Evolutionary conservation across 306 rosid species (phyloP), one percentile per base, ranked within the genome.

Genomic region (Cotoneaster glaucophyllus): DNA sequence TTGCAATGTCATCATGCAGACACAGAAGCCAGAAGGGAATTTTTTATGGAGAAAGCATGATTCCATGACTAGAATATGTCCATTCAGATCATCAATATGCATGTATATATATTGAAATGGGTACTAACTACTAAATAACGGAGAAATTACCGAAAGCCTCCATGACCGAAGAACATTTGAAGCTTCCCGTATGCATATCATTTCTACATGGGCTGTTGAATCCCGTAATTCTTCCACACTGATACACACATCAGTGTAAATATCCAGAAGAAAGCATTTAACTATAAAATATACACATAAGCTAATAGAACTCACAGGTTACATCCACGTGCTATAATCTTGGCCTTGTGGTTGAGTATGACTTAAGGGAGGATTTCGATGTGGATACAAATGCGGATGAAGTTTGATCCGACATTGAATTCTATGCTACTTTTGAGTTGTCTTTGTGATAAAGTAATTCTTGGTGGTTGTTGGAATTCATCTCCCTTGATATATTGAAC

Each of bases 161-260:
- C 99, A 96, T 63, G 96, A 54, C 67, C 78, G 88, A 61, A 92
- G 96, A 81, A 77, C 76, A 39, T 87, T 92, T 28, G 98, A 96
- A 85, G 97, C 99, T 77, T 92, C 96, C 18, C 97, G 85, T 68
- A 96, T 96, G 85, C 99, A 92, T 50, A 90, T 87, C 87, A 92
- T 89, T 84, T 96, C 99, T 10, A 98, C 99, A 73, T 96, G 98
- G 76, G 99, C 98, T 31, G 99, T 96, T 73, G 98, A 90, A 83
- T 96, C 99, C 68, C 98, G 92, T 66, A 90, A 80, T 85, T 90
- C 93, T 81, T 92, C 99, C 25, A 96, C 99, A 76, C 99, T 92
- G 87, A 78, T 83, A 77, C 75, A 83, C 29, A 83, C n/a, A 80
- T 66, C 39, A 13, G 65, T 54, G 37, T 70, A 50, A 86, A 65